Base-by-base conservation (phyloP, 306 rosid genomes). In the Oemleria cerasiformis region DNA sequence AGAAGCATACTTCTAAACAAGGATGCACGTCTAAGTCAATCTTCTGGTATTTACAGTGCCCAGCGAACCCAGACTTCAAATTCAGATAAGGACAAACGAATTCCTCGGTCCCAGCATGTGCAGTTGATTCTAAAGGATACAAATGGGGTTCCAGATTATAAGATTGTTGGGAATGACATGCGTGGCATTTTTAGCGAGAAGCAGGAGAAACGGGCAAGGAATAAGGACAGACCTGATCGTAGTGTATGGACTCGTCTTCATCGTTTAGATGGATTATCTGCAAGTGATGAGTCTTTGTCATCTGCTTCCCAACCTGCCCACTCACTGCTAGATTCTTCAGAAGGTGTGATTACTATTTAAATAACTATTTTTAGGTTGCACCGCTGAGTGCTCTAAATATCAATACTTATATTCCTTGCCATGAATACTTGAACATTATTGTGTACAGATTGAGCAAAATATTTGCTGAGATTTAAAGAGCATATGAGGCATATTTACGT, bases 1-100 rank as follows among this genome's bases (percentile, higher is more conserved):
- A 90, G 77, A 80, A 77, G 86, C 74, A 87, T 90, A 82, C 87
- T 83, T 71, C 79, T 81, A 41, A 85, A 85, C 74, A 86, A 85
- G 81, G 88, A 84, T 65, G 67, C 77, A 71, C 84, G 53, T 59
- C 92, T 81, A 79, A 77, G 67, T 83, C 92, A 80, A 68, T 82
- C 75, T 74, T 82, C 88, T 76, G 81, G 76, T 65, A 55, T 38
- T 56, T 67, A 76, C 50, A 69, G 81, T 54, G 90, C 81, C 67
- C 88, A 77, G 77, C 80, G 78, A 71, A 74, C 66, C 34, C 90
- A 79, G 78, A 74, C 77, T 49, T 77, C 81, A 6, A 84, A 74
- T 76, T 65, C 58, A 70, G 89, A 83, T 51, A 87, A 69, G 79
- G 92, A 85, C 50, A 90, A 73, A 55, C 80, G 80, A 51, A 68